Percentiles rank a stretch among this genome's conserved stretches.
phyloP scores from a whole-genome alignment of 805 yeast species.

The Starmerella scarabaei region DNA sequence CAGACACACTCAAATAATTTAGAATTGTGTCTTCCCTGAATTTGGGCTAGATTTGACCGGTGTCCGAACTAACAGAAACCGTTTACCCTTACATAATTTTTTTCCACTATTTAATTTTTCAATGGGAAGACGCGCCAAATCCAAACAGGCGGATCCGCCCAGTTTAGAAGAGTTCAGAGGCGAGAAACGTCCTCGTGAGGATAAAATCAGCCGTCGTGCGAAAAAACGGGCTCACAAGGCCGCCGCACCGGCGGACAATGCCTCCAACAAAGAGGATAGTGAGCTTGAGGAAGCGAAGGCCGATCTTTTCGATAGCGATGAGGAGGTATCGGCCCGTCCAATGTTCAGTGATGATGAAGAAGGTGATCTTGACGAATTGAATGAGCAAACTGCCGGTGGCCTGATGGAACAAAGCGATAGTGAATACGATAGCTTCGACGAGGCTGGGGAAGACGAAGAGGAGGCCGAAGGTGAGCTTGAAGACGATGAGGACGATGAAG shows the following conservation, averaged over 20 bases:
- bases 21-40: background rate
- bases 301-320: constrained; percentile 51
- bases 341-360: constrained; percentile 59
- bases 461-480: constrained; percentile 16
- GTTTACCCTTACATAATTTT: constrained; percentile 11
- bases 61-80: background rate
- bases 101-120: constrained; percentile 6
- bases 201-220: constrained; percentile 23
- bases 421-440: constrained; percentile 19
- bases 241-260: constrained; percentile 21
- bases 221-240: constrained; percentile 23
- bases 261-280: constrained; percentile 26
- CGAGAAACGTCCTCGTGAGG: constrained; percentile 20
- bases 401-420: constrained; percentile 17
- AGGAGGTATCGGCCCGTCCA: constrained; percentile 42
- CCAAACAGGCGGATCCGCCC: constrained; percentile 90
- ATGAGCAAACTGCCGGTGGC: constrained; percentile 12
- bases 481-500: constrained; percentile 16
- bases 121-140: constrained; percentile 90
- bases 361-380: constrained; percentile 13
- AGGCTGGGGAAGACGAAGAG: constrained; percentile 19
- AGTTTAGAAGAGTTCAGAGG: constrained; percentile 63
- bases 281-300: constrained; percentile 43
- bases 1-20: no score
- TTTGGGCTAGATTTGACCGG: background rate